These are phyloP conservation scores for Erythrophleum ivorense DNA, from an alignment of 331 rosid species.

Conservation along the genomic window DNA sequence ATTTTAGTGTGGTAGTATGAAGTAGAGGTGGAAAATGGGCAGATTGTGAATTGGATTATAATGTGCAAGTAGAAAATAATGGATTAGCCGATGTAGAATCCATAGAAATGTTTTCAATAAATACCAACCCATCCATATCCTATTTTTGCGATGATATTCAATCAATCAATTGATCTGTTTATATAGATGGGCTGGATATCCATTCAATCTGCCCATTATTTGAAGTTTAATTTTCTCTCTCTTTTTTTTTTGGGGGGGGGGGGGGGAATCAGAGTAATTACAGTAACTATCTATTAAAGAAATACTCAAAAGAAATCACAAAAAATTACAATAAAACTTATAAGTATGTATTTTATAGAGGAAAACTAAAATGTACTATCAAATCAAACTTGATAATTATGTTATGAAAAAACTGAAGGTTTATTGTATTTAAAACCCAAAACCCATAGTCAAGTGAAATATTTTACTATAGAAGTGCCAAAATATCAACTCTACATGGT, in stretches of 20 bases:
- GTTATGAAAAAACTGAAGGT: not conserved
- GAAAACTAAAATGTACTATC: not conserved
- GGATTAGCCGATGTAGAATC: not conserved
- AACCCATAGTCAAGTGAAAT: not conserved
- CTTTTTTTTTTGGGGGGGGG: not conserved
- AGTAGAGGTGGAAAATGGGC: not conserved
- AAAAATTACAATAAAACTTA: no score
- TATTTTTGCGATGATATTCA: not conserved
- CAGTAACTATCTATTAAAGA: not conserved
- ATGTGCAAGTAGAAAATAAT: not conserved
- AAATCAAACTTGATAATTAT: not conserved
- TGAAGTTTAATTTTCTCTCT: not conserved
- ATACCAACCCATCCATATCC: not conserved
- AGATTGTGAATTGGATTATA: not conserved
- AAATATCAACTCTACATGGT: not conserved
- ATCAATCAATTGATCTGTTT: not conserved
- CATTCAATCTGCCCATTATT: not conserved
- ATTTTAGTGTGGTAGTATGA: constrained; percentile 7
- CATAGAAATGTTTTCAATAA: not conserved
- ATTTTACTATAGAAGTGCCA: not conserved
- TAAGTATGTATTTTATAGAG: no score
- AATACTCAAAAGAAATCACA: not conserved
- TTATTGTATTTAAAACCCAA: not conserved
- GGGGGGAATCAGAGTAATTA: not conserved
- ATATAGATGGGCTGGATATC: not conserved